Percentiles rank a stretch among this genome's conserved stretches.
Evolutionary conservation across 257 asterid genomes (phyloP).

Genomic region (Fraxinus cuspidata): DNA sequence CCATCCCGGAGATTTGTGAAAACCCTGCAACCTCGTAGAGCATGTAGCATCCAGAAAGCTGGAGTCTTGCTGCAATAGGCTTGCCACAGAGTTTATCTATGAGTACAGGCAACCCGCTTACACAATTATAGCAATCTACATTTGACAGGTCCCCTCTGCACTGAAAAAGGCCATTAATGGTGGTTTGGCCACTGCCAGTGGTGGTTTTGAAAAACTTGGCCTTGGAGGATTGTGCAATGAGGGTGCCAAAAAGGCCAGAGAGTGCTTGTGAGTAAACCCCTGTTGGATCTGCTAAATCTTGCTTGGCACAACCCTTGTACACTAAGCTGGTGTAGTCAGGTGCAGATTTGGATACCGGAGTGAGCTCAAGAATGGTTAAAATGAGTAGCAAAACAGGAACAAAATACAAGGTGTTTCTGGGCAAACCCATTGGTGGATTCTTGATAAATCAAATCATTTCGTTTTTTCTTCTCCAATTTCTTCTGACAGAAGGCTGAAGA

Average conservation of each 20-base stretch:
- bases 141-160: constrained; percentile 89
- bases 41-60: constrained; percentile 90
- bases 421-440: constrained; percentile 54
- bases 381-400: constrained; percentile 36
- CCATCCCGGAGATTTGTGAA: constrained; percentile 88
- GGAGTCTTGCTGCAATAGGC: constrained; percentile 85
- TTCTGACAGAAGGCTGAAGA: constrained; percentile 28
- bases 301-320: constrained; percentile 93
- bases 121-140: constrained; percentile 84
- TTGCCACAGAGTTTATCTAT: constrained; percentile 86
- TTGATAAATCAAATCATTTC: constrained; percentile 54
- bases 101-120: constrained; percentile 75
- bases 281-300: constrained; percentile 78
- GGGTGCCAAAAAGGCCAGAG: constrained; percentile 78
- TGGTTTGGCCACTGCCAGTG: constrained; percentile 62
- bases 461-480: background rate
- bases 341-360: constrained; percentile 56
- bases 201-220: constrained; percentile 72
- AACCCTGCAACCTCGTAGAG: constrained; percentile 83
- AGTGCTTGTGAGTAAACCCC: constrained; percentile 88
- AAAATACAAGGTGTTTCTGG: constrained; percentile 43
- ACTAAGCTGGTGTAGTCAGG: constrained; percentile 65
- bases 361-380: constrained; percentile 40
- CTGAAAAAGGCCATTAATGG: constrained; percentile 81
- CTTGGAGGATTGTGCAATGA: constrained; percentile 83